phyloP scores from a whole-genome alignment of 2,329 filamentous ascomycete species.

The Xylaria sp. region DNA sequence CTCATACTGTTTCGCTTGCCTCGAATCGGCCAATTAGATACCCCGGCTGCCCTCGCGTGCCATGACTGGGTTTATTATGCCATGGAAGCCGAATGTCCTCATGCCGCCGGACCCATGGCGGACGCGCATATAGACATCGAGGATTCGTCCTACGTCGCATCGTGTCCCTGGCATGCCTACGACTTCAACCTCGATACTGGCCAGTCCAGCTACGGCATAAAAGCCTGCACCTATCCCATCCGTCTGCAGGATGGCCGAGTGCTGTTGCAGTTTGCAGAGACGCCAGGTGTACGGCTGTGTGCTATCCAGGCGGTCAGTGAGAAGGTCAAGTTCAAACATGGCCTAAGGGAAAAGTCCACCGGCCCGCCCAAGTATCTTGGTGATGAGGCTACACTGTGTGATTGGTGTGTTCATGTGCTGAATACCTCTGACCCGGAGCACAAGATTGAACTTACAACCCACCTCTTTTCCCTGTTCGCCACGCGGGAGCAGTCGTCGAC shows the following conservation, averaged over 20 bases:
- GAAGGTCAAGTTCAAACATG: constrained; percentile 57
- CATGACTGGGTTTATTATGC: constrained; percentile 59
- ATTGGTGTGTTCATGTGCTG: constrained; percentile 60
- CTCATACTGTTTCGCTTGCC: constrained; percentile 59
- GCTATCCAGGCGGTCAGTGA: constrained; percentile 58
- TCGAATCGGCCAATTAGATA: constrained; percentile 50
- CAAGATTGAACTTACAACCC: constrained; percentile 59
- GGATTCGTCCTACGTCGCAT: constrained; percentile 59
- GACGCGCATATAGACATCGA: constrained; percentile 60
- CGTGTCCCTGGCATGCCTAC: constrained; percentile 61
- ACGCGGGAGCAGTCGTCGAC: constrained; percentile 52
- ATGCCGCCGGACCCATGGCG: constrained; percentile 59
- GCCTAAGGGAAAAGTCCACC: constrained; percentile 39
- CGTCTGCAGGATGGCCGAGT: constrained; percentile 52
- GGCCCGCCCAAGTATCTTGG: constrained; percentile 49
- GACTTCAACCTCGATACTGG: constrained; percentile 62
- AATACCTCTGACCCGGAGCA: constrained; percentile 58
- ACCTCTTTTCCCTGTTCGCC: constrained; percentile 56
- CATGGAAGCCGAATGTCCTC: constrained; percentile 61
- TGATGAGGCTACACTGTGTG: constrained; percentile 57
- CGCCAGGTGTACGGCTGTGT: constrained; percentile 44
- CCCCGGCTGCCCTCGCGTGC: constrained; percentile 47
- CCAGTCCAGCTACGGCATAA: constrained; percentile 59
- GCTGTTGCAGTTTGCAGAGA: constrained; percentile 49
- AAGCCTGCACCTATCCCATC: constrained; percentile 59